Percentiles rank a stretch among this genome's conserved stretches.
Conservation (phyloP, 257 asterid genomes). For the Jasminum sambac region DNA sequence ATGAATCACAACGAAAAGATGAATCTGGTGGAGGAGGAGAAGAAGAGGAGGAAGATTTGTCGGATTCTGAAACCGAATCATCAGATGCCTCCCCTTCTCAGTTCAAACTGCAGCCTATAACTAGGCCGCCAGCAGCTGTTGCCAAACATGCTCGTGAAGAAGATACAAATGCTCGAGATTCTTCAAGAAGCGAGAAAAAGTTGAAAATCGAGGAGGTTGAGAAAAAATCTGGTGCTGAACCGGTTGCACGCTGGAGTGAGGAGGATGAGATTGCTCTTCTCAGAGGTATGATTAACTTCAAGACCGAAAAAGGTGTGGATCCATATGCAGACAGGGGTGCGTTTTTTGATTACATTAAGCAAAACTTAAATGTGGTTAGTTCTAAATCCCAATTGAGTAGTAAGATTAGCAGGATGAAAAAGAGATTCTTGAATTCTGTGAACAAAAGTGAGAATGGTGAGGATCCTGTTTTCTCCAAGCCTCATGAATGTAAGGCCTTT, state of each 20-base stretch:
- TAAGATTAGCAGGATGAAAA: constrained; percentile 48
- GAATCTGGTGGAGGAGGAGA: constrained; percentile 18
- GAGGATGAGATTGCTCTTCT: constrained; percentile 56
- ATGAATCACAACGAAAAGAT: constrained; percentile 21
- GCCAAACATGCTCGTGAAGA: constrained; percentile 24
- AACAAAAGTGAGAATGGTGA: constrained; percentile 36
- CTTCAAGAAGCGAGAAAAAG: constrained; percentile 23
- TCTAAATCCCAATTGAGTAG: constrained; percentile 40
- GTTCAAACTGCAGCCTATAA: constrained; percentile 39
- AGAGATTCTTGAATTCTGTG: constrained; percentile 38
- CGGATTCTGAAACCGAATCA: constrained; percentile 39
- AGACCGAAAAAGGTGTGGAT: constrained; percentile 32
- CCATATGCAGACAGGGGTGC: constrained; percentile 39
- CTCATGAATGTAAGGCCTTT: constrained; percentile 37
- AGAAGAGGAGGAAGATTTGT: constrained; percentile 14
- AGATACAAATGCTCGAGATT: not conserved
- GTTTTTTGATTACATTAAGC: constrained; percentile 43
- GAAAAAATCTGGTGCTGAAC: constrained; percentile 16
- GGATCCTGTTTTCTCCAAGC: constrained; percentile 43
- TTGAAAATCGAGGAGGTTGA: constrained; percentile 25
- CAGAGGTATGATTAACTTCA: constrained; percentile 50
- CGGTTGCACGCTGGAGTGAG: constrained; percentile 48
- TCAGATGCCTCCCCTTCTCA: constrained; percentile 36
- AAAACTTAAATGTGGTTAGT: constrained; percentile 36
- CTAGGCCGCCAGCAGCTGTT: not conserved